Evolutionary conservation across 2,329 filamentous ascomycete genomes (phyloP).

Genomic region (Xylaria sp.): DNA sequence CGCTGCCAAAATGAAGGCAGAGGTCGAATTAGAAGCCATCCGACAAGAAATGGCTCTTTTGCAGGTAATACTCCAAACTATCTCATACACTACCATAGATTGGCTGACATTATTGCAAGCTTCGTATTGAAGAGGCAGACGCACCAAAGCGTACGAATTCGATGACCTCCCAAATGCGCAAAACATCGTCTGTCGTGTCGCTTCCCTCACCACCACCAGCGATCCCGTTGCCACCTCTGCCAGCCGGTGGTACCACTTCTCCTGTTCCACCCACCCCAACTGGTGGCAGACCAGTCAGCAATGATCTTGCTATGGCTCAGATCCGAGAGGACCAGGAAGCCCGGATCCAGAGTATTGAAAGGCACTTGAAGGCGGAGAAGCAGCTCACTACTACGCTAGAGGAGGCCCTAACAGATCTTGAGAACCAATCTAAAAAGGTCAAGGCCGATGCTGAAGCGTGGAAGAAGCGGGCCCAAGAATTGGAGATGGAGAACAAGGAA

Average conservation of each 20-base stretch:
- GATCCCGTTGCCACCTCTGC: constrained; percentile 93
- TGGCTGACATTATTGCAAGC: constrained; percentile 37
- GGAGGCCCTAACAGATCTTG: constrained; percentile 93
- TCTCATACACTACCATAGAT: not conserved
- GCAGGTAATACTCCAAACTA: constrained; percentile 67
- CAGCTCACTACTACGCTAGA: constrained; percentile 95
- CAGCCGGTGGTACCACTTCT: constrained; percentile 65
- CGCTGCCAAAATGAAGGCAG: constrained; percentile 68
- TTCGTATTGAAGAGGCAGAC: constrained; percentile 50
- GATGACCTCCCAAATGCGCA: constrained; percentile 76
- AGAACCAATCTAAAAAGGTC: constrained; percentile 89
- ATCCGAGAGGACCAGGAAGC: constrained; percentile 94
- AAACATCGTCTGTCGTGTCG: constrained; percentile 83
- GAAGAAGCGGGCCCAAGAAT: constrained; percentile 82
- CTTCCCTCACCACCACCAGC: constrained; percentile 93
- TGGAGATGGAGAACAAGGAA: constrained; percentile 78
- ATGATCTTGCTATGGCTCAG: constrained; percentile 79
- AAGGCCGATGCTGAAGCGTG: constrained; percentile 90
- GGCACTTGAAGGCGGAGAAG: constrained; percentile 94
- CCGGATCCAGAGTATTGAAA: constrained; percentile 94
- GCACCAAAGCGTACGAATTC: constrained; percentile 68
- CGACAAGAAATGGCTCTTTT: constrained; percentile 78
- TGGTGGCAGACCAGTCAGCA: constrained; percentile 79
- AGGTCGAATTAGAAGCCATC: constrained; percentile 74
- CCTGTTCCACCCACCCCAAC: constrained; percentile 64